Base-by-base conservation (phyloP, 768 basidiomycete genomes). In the Russula virescens region DNA sequence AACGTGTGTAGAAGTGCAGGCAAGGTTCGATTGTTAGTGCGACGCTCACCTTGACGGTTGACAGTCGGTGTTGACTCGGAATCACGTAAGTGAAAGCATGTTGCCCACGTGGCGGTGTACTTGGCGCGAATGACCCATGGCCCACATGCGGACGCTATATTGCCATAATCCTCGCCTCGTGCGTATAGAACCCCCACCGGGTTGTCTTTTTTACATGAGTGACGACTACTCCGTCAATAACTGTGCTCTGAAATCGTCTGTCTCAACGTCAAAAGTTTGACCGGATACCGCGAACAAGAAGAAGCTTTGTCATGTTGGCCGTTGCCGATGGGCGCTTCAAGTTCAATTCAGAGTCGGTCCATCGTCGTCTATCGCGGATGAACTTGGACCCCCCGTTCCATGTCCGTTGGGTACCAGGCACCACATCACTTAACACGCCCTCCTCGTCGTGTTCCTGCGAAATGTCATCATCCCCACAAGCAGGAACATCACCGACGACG, bases 291-390 rank as follows among this genome's bases (percentile, higher is more conserved):
- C 34, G 34, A 35, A n/a, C n/a, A n/a, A n/a, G n/a, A n/a, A n/a
- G n/a, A 31, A 31, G 38, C 2, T 42, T 31, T 1, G 28, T 10
- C 26, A 55, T 60, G 58, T 21, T 43, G 2, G 11, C 23, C 7
- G n/a, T 57, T 57, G 40, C 57, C 18, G 5, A 63, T 23, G 52
- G 58, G 58, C 63, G 63, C 63, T 45, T 21, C 42, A 26, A 26
- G 63, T 64, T 64, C 45, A 60, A 64, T 49, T 60, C 58, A 10
- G 58, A 18, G 55, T 62, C 55, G 23, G 55, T n/a, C 34, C 49
- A n/a, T 48, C 47, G 19, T 35, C 42, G 4, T 10, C 23, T 45
- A 48, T 16, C 42, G 14, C 48, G 55, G 49, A 26, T 6, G 7
- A 35, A 34, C n/a, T 52, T 6, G 7, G 25, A 34, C n/a, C 57